phyloP scores from a whole-genome alignment of 139 green algal genomes.

The Pleodorina starrii region DNA sequence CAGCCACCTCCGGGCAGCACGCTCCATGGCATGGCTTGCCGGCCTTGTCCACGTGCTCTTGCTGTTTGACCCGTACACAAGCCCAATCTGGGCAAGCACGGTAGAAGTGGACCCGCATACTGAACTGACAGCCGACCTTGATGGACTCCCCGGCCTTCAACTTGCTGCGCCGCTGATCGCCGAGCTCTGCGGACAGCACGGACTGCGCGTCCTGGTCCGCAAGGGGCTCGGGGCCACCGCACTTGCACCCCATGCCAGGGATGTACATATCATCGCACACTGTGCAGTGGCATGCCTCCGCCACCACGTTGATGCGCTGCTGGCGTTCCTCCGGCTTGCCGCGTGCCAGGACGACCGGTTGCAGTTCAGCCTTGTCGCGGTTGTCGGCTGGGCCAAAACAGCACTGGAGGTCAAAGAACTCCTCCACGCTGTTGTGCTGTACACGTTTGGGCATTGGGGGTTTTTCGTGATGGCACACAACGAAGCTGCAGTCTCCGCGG shows the following conservation, averaged over 20 bases:
- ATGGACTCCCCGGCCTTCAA: background rate
- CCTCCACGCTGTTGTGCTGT: background rate
- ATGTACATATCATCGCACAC: background rate
- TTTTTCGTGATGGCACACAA: background rate
- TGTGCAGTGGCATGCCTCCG: background rate
- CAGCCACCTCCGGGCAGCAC: background rate
- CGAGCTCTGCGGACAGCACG: background rate
- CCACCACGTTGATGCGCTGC: background rate
- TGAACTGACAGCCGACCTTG: constrained; percentile 5
- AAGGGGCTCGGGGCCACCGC: background rate
- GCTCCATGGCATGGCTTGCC: background rate
- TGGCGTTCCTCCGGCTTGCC: background rate
- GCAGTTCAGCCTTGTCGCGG: background rate
- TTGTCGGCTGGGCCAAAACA: background rate
- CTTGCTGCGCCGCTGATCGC: background rate
- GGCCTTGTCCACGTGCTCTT: background rate
- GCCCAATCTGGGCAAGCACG: background rate
- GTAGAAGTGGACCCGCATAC: background rate
- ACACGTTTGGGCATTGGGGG: background rate
- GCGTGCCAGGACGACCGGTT: background rate
- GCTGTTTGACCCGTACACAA: background rate
- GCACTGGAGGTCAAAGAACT: background rate
- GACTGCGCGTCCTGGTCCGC: background rate
- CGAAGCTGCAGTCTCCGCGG: background rate
- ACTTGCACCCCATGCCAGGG: background rate